A percentile compares a stretch with the other conserved stretches of the same genome.
Conservation (phyloP, 2,329 filamentous ascomycete genomes). For the Magnaporthiopsis incrustans region DNA sequence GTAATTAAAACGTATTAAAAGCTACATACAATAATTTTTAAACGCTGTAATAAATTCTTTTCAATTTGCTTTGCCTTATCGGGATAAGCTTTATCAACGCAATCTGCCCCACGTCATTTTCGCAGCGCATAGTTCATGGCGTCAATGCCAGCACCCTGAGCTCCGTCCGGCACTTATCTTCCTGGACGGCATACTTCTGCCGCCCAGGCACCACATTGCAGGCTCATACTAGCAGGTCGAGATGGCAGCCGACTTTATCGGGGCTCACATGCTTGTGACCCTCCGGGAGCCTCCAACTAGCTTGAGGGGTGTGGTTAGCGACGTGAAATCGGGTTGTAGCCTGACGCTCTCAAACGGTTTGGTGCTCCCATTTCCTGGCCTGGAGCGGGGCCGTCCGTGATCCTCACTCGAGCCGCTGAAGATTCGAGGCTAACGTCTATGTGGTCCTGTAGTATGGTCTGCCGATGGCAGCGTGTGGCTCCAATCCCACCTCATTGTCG, state of each 20-base stretch:
- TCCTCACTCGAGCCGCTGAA: not conserved
- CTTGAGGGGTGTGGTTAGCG: constrained; percentile 63
- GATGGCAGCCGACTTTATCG: constrained; percentile 66
- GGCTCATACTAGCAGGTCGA: not conserved
- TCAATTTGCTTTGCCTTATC: too few species aligned
- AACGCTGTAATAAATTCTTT: too few species aligned
- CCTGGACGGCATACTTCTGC: not conserved
- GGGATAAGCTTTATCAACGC: too few species aligned
- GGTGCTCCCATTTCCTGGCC: constrained; percentile 13
- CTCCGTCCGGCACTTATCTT: too few species aligned
- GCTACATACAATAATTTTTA: too few species aligned
- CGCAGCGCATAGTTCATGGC: too few species aligned
- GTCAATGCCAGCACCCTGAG: too few species aligned
- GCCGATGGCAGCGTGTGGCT: constrained; percentile 30
- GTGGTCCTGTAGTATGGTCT: constrained; percentile 26
- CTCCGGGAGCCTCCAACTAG: constrained; percentile 47
- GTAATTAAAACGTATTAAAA: too few species aligned
- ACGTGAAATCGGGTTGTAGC: constrained; percentile 58
- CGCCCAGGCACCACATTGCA: not conserved
- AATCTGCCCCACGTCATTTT: too few species aligned
- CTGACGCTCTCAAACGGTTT: constrained; percentile 66
- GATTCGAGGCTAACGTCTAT: not conserved
- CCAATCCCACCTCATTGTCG: constrained; percentile 34
- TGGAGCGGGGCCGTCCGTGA: not conserved
- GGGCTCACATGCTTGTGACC: constrained; percentile 67